phyloP scores from a whole-genome alignment of 2,329 filamentous ascomycete genomes.

The Beauveria varroae region DNA sequence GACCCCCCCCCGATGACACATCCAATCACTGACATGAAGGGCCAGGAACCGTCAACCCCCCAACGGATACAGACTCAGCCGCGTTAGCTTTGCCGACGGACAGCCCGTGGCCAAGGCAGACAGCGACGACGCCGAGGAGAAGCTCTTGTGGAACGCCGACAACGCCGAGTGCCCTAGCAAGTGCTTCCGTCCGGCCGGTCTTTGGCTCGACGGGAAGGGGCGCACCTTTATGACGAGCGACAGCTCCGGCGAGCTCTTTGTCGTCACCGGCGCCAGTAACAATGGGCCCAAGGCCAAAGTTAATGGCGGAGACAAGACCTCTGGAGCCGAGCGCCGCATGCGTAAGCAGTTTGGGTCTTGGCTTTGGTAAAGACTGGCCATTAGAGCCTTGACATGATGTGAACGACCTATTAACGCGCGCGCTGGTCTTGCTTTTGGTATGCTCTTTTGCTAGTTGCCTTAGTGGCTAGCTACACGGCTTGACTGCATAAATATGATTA shows the following conservation, averaged over 20 bases:
- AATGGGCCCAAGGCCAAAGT: background rate
- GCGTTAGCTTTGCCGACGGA: constrained; percentile 29
- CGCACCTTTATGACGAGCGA: constrained; percentile 48
- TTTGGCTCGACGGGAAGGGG: constrained; percentile 30
- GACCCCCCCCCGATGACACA: background rate
- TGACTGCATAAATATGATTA: too few relatives aligned
- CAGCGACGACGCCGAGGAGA: constrained; percentile 35
- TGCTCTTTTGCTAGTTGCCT: too few relatives aligned
- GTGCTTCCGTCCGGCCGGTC: constrained; percentile 47
- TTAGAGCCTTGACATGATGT: background rate
- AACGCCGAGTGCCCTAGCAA: constrained; percentile 33
- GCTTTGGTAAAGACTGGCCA: background rate
- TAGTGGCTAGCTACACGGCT: too few relatives aligned
- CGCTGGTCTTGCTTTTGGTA: too few relatives aligned
- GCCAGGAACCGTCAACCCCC: constrained; percentile 25
- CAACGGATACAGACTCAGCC: constrained; percentile 31
- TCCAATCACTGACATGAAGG: background rate
- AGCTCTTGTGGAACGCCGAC: constrained; percentile 44
- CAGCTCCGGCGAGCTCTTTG: constrained; percentile 47
- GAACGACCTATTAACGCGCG: background rate
- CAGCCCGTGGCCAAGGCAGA: constrained; percentile 23
- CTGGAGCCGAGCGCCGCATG: background rate
- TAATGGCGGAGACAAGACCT: background rate
- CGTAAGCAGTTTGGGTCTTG: background rate
- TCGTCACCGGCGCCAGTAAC: constrained; percentile 23